Percentiles rank a stretch among this genome's conserved stretches.
Conservation (phyloP, 139 green algal genomes). For the Coccomyxa sp. region DNA sequence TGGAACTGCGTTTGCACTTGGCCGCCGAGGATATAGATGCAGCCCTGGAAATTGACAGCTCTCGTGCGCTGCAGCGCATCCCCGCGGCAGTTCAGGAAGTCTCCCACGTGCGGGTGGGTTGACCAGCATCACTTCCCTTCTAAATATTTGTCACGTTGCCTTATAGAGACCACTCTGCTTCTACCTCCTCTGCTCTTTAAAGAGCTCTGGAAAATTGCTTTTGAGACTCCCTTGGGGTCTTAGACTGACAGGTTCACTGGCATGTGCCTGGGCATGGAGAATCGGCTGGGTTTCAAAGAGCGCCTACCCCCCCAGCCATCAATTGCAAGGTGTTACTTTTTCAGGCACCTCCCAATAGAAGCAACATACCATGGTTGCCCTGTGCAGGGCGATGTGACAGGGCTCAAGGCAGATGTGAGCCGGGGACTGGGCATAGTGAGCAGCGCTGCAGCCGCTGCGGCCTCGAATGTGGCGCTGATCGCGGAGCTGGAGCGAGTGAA, state of each 20-base stretch:
- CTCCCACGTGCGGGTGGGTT: constrained; percentile 31
- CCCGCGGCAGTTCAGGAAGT: constrained; percentile 83
- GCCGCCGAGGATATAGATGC: constrained; percentile 71
- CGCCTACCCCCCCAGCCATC: neutral
- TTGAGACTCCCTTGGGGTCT: neutral
- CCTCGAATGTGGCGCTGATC: constrained; percentile 29
- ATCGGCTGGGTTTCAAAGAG: neutral
- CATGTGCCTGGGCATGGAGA: neutral
- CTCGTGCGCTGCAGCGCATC: constrained; percentile 64
- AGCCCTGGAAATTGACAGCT: constrained; percentile 58
- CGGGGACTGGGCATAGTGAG: constrained; percentile 21
- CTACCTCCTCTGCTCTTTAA: neutral
- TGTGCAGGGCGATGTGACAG: constrained; percentile 46
- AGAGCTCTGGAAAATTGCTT: neutral
- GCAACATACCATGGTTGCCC: too few species aligned
- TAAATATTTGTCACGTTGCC: neutral
- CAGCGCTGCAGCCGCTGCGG: neutral
- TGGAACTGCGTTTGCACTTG: constrained; percentile 83
- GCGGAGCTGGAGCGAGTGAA: constrained; percentile 66
- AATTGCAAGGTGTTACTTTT: too few species aligned
- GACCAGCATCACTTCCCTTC: neutral
- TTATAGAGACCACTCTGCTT: neutral
- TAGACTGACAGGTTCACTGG: neutral
- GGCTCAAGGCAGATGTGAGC: constrained; percentile 34
- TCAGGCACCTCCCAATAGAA: neutral